Evolutionary conservation across 352 stramenopile species (phyloP).

Genomic region (Phytophthora sansomeana): DNA sequence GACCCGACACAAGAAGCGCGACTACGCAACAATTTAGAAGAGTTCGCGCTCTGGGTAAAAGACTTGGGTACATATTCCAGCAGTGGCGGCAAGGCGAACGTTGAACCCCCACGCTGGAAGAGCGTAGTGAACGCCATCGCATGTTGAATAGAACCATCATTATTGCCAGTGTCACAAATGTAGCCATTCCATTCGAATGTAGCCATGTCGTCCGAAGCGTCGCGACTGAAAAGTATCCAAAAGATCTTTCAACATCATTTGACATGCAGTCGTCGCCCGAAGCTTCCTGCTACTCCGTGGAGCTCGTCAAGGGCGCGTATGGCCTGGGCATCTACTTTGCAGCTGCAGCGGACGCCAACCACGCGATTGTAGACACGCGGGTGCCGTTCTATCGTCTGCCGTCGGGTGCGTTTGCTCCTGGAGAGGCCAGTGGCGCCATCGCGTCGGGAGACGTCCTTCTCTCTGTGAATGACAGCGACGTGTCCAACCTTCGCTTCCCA

Average conservation of each 20-base stretch:
- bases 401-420: constrained; percentile 53
- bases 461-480: constrained; percentile 49
- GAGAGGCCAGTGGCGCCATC: constrained; percentile 66
- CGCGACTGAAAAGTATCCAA: constrained; percentile 13
- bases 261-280: constrained; percentile 12
- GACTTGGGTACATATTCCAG: constrained; percentile 77
- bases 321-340: constrained; percentile 82
- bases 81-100: constrained; percentile 63
- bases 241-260: constrained; percentile 9
- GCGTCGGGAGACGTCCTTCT: constrained; percentile 56
- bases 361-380: constrained; percentile 62
- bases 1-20: constrained; percentile 54
- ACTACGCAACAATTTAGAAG: constrained; percentile 67
- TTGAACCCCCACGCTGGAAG: constrained; percentile 78
- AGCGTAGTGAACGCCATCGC: constrained; percentile 69
- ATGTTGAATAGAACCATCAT: constrained; percentile 40
- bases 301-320: constrained; percentile 63
- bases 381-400: constrained; percentile 78
- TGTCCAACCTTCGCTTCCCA: constrained; percentile 47
- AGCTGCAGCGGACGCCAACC: constrained; percentile 20
- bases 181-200: not conserved
- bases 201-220: constrained; percentile 15
- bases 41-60: constrained; percentile 83
- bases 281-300: constrained; percentile 54
- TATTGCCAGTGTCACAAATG: not conserved